Conservation (phyloP, 208 protist genomes). For the Crithidia sp. region DNA sequence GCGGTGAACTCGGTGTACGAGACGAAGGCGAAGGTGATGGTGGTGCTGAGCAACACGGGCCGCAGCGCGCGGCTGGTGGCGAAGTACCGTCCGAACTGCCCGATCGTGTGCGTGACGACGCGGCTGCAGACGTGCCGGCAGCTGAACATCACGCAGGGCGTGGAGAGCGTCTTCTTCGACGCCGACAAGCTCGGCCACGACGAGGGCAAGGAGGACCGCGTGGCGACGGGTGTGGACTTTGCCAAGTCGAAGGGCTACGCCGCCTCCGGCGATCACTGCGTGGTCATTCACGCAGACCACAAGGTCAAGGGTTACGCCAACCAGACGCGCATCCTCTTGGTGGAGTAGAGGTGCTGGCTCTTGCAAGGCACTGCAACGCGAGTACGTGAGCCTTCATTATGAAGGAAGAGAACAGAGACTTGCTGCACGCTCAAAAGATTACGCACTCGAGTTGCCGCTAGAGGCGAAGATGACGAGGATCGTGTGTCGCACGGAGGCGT, state of each 20-base stretch:
- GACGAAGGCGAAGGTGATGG: constrained; percentile 85
- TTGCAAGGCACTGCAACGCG: not conserved
- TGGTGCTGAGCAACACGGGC: constrained; percentile 94
- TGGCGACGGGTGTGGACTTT: constrained; percentile 60
- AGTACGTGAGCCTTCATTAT: not conserved
- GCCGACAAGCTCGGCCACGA: constrained; percentile 61
- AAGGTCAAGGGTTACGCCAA: constrained; percentile 91
- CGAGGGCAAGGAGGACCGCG: constrained; percentile 61
- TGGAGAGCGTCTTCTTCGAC: constrained; percentile 85
- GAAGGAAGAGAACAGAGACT: not conserved
- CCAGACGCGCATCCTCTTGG: constrained; percentile 78
- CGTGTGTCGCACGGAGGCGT: too few species aligned
- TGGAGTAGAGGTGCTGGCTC: constrained; percentile 32
- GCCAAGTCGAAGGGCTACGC: constrained; percentile 65
- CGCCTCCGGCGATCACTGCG: constrained; percentile 59
- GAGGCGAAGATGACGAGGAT: not conserved
- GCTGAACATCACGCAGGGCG: constrained; percentile 78
- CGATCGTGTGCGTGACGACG: constrained; percentile 92
- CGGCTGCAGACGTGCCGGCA: constrained; percentile 86
- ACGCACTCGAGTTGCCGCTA: not conserved
- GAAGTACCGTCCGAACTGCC: constrained; percentile 96
- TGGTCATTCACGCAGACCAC: constrained; percentile 85
- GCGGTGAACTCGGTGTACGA: constrained; percentile 96
- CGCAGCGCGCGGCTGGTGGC: constrained; percentile 94
- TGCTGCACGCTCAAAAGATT: not conserved